These are phyloP conservation scores for Paecilomyces formosus DNA, from an alignment of 2,329 filamentous ascomycete species.

Conservation along the genomic window DNA sequence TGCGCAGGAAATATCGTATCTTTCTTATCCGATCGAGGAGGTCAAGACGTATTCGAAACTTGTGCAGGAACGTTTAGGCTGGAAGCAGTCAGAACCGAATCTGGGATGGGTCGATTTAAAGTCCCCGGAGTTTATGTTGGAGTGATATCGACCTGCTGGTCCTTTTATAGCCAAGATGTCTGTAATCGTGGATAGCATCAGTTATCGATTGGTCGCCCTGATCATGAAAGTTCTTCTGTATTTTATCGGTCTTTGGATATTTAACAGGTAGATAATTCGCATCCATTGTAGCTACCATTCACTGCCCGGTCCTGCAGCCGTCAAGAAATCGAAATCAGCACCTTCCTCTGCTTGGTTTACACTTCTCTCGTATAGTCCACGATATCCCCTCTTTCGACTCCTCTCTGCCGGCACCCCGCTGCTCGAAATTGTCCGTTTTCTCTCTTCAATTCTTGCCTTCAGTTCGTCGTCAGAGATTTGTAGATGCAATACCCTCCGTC, in stretches of 20 bases:
- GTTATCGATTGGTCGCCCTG: background rate
- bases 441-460: slow-evolving; percentile 26
- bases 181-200: background rate
- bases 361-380: slow-evolving; percentile 33
- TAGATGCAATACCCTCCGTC: slow-evolving; percentile 34
- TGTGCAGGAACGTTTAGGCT: slow-evolving; percentile 30
- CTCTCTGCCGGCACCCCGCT: slow-evolving; percentile 14
- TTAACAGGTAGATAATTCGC: background rate
- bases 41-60: slow-evolving; percentile 31
- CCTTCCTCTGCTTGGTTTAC: slow-evolving; percentile 37
- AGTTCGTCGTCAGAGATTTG: slow-evolving; percentile 37
- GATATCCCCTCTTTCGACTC: slow-evolving; percentile 28
- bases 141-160: background rate
- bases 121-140: slow-evolving; percentile 19
- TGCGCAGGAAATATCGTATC: slow-evolving; percentile 22
- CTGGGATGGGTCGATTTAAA: slow-evolving; percentile 35
- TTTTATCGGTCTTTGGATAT: background rate
- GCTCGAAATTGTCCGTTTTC: slow-evolving; percentile 11
- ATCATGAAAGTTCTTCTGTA: background rate
- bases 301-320: slow-evolving; percentile 14
- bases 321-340: slow-evolving; percentile 33
- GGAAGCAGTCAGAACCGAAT: slow-evolving; percentile 35
- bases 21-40: slow-evolving; percentile 31
- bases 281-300: background rate
- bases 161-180: background rate